These are phyloP conservation scores for Solanum medicagineum DNA, from an alignment of 257 asterid species.

Conservation along the genomic window DNA sequence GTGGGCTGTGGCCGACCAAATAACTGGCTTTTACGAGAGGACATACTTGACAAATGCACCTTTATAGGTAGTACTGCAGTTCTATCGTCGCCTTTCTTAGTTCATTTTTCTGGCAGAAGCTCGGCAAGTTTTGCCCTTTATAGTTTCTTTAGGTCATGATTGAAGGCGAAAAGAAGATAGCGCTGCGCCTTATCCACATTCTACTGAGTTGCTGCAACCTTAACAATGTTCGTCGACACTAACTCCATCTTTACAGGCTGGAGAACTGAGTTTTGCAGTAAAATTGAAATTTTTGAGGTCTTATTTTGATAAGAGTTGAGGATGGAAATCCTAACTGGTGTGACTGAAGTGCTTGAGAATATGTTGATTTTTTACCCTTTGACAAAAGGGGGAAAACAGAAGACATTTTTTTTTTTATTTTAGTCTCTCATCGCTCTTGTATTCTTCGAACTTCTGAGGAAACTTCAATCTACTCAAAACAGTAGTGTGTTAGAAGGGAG, in stretches of 20 bases:
- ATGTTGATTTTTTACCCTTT: background rate
- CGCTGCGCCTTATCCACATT: background rate
- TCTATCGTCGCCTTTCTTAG: background rate
- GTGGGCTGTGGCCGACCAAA: slow-evolving; percentile 98
- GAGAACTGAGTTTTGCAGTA: background rate
- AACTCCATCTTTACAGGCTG: background rate
- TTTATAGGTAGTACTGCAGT: slow-evolving; percentile 5
- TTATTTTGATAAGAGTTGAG: background rate
- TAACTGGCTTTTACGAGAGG: slow-evolving; percentile 77
- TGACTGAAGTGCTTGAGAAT: background rate
- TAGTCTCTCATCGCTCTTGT: background rate
- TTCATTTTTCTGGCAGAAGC: background rate
- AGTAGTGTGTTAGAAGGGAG: too few species aligned
- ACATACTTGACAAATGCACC: slow-evolving; percentile 28
- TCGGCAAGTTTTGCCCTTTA: background rate
- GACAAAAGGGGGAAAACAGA: background rate
- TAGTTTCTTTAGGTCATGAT: background rate
- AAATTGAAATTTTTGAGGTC: background rate
- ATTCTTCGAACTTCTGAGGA: too few species aligned
- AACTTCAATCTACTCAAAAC: too few species aligned
- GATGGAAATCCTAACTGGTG: background rate
- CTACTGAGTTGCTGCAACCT: background rate
- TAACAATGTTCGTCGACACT: background rate
- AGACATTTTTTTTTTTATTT: background rate
- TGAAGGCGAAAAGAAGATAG: background rate